Evolutionary conservation across 129 eudicot species (phyloP).

Genomic region (Flaveria linearis): DNA sequence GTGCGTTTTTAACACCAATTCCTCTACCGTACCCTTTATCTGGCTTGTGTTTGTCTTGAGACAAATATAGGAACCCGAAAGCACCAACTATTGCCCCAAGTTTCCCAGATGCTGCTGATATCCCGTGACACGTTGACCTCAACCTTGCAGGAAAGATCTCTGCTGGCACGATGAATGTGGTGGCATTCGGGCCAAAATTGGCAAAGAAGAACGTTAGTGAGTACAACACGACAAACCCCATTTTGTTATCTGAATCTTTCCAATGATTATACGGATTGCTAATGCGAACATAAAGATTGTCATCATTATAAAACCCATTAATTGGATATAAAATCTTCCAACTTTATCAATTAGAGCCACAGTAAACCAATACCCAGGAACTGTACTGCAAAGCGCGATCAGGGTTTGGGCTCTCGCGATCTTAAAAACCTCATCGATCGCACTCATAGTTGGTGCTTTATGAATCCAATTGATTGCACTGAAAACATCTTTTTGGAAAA

Average conservation of each 20-base stretch:
- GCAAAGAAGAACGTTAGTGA: constrained; percentile 74
- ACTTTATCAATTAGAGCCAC: constrained; percentile 58
- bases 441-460: constrained; percentile 48
- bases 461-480: constrained; percentile 67
- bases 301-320: constrained; percentile 69
- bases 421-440: constrained; percentile 55
- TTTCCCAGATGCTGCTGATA: constrained; percentile 77
- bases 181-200: constrained; percentile 76
- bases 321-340: constrained; percentile 60
- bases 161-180: constrained; percentile 80
- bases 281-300: constrained; percentile 67
- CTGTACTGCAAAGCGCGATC: constrained; percentile 74
- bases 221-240: constrained; percentile 68
- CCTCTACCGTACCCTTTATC: constrained; percentile 57
- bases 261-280: constrained; percentile 66
- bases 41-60: constrained; percentile 50
- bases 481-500: constrained; percentile 72
- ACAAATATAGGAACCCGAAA: constrained; percentile 73
- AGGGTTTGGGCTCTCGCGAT: constrained; percentile 74
- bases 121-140: constrained; percentile 79
- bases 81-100: constrained; percentile 79
- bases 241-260: constrained; percentile 47
- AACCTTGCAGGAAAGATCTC: constrained; percentile 82
- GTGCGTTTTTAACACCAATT: constrained; percentile 63
- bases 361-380: constrained; percentile 81